These are phyloP conservation scores for Botrytis byssoidea DNA, from an alignment of 2,329 filamentous ascomycete species.

Conservation along the genomic window DNA sequence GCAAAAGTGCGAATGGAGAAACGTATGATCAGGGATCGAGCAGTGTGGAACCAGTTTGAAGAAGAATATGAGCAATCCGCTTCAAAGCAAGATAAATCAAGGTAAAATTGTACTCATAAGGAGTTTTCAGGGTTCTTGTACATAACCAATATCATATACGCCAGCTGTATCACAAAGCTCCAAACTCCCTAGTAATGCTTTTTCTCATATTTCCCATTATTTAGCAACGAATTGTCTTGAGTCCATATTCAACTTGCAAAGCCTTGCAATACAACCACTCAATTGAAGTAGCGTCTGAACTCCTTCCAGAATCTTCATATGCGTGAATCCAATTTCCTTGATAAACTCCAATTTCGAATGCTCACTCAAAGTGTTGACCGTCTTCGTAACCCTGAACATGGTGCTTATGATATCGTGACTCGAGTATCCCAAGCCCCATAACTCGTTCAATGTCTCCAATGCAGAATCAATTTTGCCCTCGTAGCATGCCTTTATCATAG, in stretches of 20 bases:
- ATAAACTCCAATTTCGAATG: slow-evolving; percentile 97
- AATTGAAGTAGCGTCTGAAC: slow-evolving; percentile 93
- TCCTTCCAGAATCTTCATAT: slow-evolving; percentile 98
- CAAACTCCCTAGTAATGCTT: slow-evolving; percentile 31
- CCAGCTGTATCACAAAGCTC: slow-evolving; percentile 21
- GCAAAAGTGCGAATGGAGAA: slow-evolving; percentile 62
- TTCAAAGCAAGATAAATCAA: slow-evolving; percentile 22
- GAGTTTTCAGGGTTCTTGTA: slow-evolving; percentile 13
- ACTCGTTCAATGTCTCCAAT: slow-evolving; percentile 79
- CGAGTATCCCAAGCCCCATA: slow-evolving; percentile 96
- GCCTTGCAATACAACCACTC: slow-evolving; percentile 83
- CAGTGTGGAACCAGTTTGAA: slow-evolving; percentile 67
- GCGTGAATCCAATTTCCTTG: slow-evolving; percentile 97
- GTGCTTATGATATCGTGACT: slow-evolving; percentile 98
- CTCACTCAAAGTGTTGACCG: slow-evolving; percentile 85
- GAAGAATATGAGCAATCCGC: slow-evolving; percentile 45
- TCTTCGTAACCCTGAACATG: slow-evolving; percentile 99
- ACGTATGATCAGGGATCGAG: slow-evolving; percentile 61
- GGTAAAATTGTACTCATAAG: slow-evolving; percentile 23
- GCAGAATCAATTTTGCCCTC: slow-evolving; percentile 88
- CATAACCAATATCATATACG: slow-evolving; percentile 17
- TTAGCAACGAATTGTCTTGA: slow-evolving; percentile 67
- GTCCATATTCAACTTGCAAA: slow-evolving; percentile 97
- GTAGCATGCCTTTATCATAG: slow-evolving; percentile 96
- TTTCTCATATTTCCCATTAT: slow-evolving; percentile 26